Percentiles rank a stretch among this genome's conserved stretches.
Conservation (phyloP, 202 grass and related monocot species). For the Brachypodium distachyon region DNA sequence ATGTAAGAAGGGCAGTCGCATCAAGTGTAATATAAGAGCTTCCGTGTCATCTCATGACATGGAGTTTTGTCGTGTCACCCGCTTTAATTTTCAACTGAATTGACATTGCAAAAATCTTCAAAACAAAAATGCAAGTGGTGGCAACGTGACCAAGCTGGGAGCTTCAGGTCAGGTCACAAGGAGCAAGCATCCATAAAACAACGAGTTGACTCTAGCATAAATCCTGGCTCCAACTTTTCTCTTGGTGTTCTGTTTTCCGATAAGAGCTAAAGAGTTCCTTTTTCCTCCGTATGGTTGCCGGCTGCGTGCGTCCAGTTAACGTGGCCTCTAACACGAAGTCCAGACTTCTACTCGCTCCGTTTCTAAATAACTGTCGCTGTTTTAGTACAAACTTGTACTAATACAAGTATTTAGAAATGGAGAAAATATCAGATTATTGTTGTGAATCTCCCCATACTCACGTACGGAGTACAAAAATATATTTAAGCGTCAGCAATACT, state of each 20-base stretch:
- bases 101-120: not conserved
- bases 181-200: constrained; percentile 9
- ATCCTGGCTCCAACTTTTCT: not conserved
- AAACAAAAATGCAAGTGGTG: not conserved
- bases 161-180: constrained; percentile 6
- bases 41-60: not conserved
- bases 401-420: no score
- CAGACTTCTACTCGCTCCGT: no score
- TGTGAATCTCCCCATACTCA: not conserved
- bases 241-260: not conserved
- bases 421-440: not conserved
- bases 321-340: not conserved
- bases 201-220: constrained; percentile 5
- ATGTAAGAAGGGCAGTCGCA: not conserved
- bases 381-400: no score
- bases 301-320: constrained; percentile 16
- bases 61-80: not conserved
- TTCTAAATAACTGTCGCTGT: no score
- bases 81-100: not conserved
- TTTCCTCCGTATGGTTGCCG: constrained; percentile 9
- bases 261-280: constrained; percentile 20
- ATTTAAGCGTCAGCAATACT: not conserved
- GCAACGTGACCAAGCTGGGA: not conserved
- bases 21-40: not conserved
- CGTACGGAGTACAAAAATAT: not conserved